Evolutionary conservation across 352 stramenopile genomes (phyloP).

Genomic region (Phytophthora tubulina): DNA sequence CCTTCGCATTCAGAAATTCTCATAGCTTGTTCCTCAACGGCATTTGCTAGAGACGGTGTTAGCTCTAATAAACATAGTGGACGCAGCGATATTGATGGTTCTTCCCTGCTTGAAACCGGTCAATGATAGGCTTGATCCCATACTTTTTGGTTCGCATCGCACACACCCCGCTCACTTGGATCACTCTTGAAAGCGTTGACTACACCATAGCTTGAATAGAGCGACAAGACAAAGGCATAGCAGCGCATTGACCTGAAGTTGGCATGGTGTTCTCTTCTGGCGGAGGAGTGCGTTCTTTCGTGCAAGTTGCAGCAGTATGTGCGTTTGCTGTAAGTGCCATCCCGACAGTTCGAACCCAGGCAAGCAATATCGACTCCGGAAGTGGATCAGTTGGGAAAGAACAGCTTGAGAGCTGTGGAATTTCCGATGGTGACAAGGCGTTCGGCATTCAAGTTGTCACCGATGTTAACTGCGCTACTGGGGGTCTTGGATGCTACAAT

Average conservation of each 20-base stretch:
- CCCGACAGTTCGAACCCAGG: background rate
- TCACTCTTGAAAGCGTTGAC: slow-evolving; percentile 30
- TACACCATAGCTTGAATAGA: slow-evolving; percentile 9
- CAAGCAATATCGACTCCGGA: slow-evolving; percentile 10
- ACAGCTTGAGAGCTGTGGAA: slow-evolving; percentile 6
- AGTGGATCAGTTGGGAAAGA: slow-evolving; percentile 22
- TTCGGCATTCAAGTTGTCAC: slow-evolving; percentile 43
- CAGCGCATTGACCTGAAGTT: background rate
- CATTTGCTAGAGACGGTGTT: background rate
- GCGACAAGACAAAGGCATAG: background rate
- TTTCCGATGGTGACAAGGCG: slow-evolving; percentile 42
- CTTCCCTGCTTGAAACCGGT: slow-evolving; percentile 3
- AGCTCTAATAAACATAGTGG: too few species aligned
- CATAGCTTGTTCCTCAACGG: slow-evolving; percentile 19
- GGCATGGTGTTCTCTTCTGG: slow-evolving; percentile 20
- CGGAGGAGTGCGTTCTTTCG: slow-evolving; percentile 14
- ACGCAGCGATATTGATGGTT: too few species aligned
- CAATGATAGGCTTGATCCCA: slow-evolving; percentile 22
- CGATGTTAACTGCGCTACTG: slow-evolving; percentile 40
- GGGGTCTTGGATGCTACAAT: slow-evolving; percentile 53
- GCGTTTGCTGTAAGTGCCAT: slow-evolving; percentile 5
- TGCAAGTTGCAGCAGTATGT: slow-evolving; percentile 8
- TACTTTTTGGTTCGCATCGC: slow-evolving; percentile 1
- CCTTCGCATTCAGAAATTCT: slow-evolving; percentile 17
- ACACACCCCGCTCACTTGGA: background rate